A percentile compares a stretch with the other conserved stretches of the same genome.
Evolutionary conservation across 2,329 filamentous ascomycete genomes (phyloP).

Genomic region (Epichloe hybrida): DNA sequence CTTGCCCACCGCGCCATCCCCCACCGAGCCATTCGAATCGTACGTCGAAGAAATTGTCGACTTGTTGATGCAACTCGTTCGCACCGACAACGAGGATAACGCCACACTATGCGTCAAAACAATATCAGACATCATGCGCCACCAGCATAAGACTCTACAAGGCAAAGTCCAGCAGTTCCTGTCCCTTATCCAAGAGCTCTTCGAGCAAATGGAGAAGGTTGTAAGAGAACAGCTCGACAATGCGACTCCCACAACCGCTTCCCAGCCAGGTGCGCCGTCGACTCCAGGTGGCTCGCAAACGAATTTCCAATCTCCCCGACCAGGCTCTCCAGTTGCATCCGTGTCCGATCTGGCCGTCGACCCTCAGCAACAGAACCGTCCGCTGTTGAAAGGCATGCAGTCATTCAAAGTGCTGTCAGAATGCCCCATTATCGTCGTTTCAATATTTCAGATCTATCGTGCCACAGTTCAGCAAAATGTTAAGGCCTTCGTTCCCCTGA

Average conservation of each 20-base stretch:
- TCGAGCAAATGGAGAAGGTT: conserved; percentile 85
- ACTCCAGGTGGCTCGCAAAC: conserved; percentile 52
- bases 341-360: conserved; percentile 71
- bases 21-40: conserved; percentile 70
- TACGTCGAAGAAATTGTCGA: conserved; percentile 85
- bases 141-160: conserved; percentile 69
- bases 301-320: conserved; percentile 76
- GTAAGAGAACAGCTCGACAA: conserved; percentile 93
- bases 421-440: conserved; percentile 97
- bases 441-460: conserved; percentile 89
- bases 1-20: conserved; percentile 52
- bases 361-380: conserved; percentile 64
- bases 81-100: conserved; percentile 95
- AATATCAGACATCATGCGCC: conserved; percentile 89
- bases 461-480: conserved; percentile 70
- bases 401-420: conserved; percentile 98
- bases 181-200: conserved; percentile 85
- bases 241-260: conserved; percentile 39
- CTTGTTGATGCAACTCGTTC: conserved; percentile 75
- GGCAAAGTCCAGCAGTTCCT: conserved; percentile 81
- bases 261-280: conserved; percentile 46
- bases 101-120: conserved; percentile 97
- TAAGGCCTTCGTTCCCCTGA: conserved; percentile 81
- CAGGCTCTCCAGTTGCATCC: conserved; percentile 77
- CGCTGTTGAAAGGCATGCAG: conserved; percentile 85